Percentiles rank a stretch among this genome's conserved stretches.
Evolutionary conservation across 768 basidiomycete species (phyloP).

Genomic region (Amanita polypyramis): DNA sequence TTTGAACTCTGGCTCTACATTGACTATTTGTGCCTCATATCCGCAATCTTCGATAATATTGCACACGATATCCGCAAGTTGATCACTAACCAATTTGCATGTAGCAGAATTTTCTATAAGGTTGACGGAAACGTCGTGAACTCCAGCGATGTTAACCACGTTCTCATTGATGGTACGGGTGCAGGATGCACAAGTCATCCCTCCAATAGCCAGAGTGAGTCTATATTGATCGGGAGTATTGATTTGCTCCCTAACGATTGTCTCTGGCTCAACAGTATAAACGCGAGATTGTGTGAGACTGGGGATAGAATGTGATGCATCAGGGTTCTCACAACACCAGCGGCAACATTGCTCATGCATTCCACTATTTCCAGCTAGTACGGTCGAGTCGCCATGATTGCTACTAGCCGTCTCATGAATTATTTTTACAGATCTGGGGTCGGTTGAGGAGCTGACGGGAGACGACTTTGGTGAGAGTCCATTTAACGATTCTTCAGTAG

Average conservation of each 20-base stretch:
- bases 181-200: constrained; percentile 75
- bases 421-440: constrained; percentile 33
- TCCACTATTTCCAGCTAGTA: not conserved
- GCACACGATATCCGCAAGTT: constrained; percentile 24
- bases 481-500: constrained; percentile 30
- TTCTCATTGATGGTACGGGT: constrained; percentile 40
- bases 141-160: constrained; percentile 38
- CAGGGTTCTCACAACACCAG: not conserved
- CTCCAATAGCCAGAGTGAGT: constrained; percentile 42
- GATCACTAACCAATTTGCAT: constrained; percentile 28
- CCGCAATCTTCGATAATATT: constrained; percentile 37
- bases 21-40: constrained; percentile 30
- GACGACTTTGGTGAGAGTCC: constrained; percentile 28
- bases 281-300: too few species aligned
- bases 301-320: not conserved
- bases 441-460: constrained; percentile 33
- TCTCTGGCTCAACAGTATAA: not conserved
- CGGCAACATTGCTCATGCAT: not conserved
- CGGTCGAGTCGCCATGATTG: not conserved
- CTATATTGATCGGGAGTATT: not conserved
- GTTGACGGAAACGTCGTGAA: constrained; percentile 43
- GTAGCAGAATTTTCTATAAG: constrained; percentile 50
- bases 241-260: not conserved
- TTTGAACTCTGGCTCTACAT: constrained; percentile 18
- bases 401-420: constrained; percentile 15